phyloP scores from a whole-genome alignment of 1,139 yeast genomes.

The Scheffersomyces parashehatae region DNA sequence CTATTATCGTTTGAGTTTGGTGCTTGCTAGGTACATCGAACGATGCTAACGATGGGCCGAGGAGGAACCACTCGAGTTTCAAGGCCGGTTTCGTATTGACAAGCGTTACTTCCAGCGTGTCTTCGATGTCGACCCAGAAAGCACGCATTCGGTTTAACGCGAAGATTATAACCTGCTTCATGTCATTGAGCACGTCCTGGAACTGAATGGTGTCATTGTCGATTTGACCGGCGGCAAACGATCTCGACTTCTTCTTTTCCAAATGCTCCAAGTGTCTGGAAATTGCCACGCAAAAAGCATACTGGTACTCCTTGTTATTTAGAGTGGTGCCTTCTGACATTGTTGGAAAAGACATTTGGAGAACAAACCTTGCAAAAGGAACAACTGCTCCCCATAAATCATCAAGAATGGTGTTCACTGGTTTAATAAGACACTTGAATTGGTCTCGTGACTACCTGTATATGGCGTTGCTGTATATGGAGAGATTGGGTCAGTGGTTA shows the following conservation, averaged over 20 bases:
- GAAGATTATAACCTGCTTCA: conserved; percentile 5
- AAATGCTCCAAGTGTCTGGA: conserved; percentile 12
- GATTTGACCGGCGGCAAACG: not conserved
- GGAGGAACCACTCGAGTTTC: conserved; percentile 1
- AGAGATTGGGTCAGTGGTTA: too few relatives aligned
- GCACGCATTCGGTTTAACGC: not conserved
- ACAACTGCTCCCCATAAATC: too few relatives aligned
- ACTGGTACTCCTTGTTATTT: conserved; percentile 4
- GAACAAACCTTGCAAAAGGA: too few relatives aligned
- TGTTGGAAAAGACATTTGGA: too few relatives aligned
- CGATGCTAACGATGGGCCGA: conserved; percentile 17
- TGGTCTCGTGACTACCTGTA: too few relatives aligned
- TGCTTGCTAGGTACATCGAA: conserved; percentile 6
- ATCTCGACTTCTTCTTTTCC: not conserved
- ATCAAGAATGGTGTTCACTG: too few relatives aligned
- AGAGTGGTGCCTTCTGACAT: too few relatives aligned
- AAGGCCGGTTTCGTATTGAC: not conserved
- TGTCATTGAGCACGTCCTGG: conserved; percentile 6
- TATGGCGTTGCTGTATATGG: too few relatives aligned
- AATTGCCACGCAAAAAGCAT: conserved; percentile 22
- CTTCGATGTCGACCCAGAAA: too few relatives aligned
- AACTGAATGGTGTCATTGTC: conserved; percentile 4
- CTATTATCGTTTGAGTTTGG: conserved; percentile 12
- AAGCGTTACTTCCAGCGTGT: too few relatives aligned
- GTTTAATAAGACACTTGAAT: too few relatives aligned